These are phyloP conservation scores for Hypoxylon sp. DNA, from an alignment of 2,329 filamentous ascomycete species.

Conservation along the genomic window DNA sequence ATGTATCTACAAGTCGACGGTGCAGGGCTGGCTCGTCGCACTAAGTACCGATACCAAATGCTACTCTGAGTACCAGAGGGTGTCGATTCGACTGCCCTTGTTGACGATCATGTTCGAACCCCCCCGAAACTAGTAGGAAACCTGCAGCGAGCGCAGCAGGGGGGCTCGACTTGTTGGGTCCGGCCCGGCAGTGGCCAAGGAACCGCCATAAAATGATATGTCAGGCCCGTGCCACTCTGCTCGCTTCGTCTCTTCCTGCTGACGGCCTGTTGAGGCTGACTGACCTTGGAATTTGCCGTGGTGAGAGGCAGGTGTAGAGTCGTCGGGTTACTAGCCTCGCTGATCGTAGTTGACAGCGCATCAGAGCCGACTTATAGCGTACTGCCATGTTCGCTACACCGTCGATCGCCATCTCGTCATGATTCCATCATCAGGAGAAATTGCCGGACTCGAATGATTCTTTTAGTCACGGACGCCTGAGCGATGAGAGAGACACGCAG, in stretches of 20 bases:
- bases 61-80: conserved; percentile 33
- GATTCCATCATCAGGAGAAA: conserved; percentile 21
- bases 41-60: conserved; percentile 37
- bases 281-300: conserved; percentile 29
- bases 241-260: conserved; percentile 11
- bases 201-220: conserved; percentile 32
- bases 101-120: conserved; percentile 36
- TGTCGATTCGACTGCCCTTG: conserved; percentile 29
- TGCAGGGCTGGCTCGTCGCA: conserved; percentile 27
- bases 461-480: conserved; percentile 1
- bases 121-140: conserved; percentile 31
- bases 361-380: conserved; percentile 13
- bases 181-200: conserved; percentile 17
- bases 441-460: conserved; percentile 13
- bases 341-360: conserved; percentile 23
- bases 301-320: conserved; percentile 21
- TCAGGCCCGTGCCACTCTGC: conserved; percentile 25
- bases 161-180: conserved; percentile 33
- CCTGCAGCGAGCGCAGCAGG: conserved; percentile 34
- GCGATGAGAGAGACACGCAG: not conserved
- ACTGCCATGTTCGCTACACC: conserved; percentile 15
- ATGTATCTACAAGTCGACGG: conserved; percentile 33
- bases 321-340: conserved; percentile 22
- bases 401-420: conserved; percentile 23
- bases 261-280: conserved; percentile 33